phyloP scores from a whole-genome alignment of 2,329 filamentous ascomycete species.

The Helotiales sp. region DNA sequence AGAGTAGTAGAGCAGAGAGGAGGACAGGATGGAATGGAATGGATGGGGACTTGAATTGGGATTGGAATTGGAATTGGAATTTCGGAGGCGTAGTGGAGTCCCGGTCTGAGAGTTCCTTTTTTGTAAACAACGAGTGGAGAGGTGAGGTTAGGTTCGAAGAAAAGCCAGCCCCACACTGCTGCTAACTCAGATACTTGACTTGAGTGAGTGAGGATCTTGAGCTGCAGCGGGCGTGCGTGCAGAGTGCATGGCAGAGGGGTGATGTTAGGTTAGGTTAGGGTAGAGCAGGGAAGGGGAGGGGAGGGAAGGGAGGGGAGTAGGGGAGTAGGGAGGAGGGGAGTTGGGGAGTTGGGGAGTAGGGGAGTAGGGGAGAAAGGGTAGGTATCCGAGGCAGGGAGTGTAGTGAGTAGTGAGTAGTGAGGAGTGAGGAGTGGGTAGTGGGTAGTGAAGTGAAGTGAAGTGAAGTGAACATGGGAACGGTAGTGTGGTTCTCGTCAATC shows the following conservation, averaged over 20 bases:
- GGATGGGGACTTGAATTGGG: background rate
- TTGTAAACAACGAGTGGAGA: conserved; percentile 32
- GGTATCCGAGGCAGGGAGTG: no score
- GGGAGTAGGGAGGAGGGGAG: background rate
- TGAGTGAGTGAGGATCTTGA: background rate
- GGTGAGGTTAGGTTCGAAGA: conserved; percentile 9
- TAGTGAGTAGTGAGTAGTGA: no score
- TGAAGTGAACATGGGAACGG: background rate
- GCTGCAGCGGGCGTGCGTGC: conserved; percentile 5
- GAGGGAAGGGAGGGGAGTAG: background rate
- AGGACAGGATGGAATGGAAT: background rate
- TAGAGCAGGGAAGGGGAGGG: background rate
- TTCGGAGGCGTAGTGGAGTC: conserved; percentile 33
- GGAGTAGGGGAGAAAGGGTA: no score
- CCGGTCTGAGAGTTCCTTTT: conserved; percentile 32
- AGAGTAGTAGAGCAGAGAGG: background rate
- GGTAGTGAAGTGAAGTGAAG: background rate
- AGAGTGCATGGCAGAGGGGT: conserved; percentile 11
- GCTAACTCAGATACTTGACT: background rate
- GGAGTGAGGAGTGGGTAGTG: background rate
- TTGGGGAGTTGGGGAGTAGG: background rate
- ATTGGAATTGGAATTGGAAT: conserved; percentile 11
- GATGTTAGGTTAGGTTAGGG: conserved; percentile 1
- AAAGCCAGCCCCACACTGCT: conserved; percentile 12
- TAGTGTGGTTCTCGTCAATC: background rate